Evolutionary conservation across 495 filamentous ascomycete genomes (phyloP).

Genomic region (Elasticomyces elasticus): DNA sequence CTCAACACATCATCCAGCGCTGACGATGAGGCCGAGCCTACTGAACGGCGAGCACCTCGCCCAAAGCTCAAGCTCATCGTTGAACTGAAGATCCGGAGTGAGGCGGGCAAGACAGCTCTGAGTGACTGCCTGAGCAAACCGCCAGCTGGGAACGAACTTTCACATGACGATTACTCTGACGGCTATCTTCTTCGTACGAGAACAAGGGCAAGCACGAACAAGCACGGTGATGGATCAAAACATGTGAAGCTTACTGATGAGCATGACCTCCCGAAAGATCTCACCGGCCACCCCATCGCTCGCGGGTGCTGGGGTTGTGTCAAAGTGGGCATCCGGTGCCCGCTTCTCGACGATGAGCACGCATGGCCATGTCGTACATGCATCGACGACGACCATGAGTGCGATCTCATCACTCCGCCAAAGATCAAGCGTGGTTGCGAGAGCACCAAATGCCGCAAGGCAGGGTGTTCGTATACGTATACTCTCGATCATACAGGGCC

Average conservation of each 20-base stretch:
- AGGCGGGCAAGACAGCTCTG: neutral
- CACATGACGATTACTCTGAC: constrained; percentile 1
- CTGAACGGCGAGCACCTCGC: neutral
- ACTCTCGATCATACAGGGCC: constrained; percentile 15
- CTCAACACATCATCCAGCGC: neutral
- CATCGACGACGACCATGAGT: constrained; percentile 20
- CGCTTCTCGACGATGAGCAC: constrained; percentile 20
- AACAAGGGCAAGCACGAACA: neutral
- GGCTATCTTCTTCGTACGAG: neutral
- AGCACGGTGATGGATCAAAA: neutral
- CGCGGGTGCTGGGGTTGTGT: constrained; percentile 24
- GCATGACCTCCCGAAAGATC: constrained; percentile 5
- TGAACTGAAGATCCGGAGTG: constrained; percentile 3
- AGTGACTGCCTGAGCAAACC: neutral
- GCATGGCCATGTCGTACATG: constrained; percentile 23
- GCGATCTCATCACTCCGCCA: constrained; percentile 21
- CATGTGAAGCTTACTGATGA: neutral
- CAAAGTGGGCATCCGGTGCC: constrained; percentile 14
- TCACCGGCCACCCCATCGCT: constrained; percentile 21
- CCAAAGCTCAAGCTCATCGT: neutral
- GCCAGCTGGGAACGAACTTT: neutral
- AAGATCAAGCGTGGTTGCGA: constrained; percentile 23
- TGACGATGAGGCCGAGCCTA: neutral
- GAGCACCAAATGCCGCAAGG: constrained; percentile 13
- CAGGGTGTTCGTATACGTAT: constrained; percentile 22